A percentile compares a stretch with the other conserved stretches of the same genome.
Evolutionary conservation across 139 green algal genomes (phyloP).

Genomic region (Spirogloea muscicola): DNA sequence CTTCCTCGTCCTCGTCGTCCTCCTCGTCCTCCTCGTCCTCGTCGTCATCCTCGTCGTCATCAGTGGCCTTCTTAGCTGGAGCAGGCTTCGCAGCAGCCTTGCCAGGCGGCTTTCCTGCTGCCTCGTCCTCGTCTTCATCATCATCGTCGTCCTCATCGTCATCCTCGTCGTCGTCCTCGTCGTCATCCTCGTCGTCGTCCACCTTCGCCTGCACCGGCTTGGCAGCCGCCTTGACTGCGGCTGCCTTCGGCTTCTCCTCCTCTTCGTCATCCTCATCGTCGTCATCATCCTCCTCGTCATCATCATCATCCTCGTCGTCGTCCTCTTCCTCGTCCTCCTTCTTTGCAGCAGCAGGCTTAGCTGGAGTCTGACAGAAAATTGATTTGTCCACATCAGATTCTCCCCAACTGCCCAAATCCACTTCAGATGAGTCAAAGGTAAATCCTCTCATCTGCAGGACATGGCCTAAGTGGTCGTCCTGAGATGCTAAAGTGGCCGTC

Average conservation of each 20-base stretch:
- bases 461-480: neutral
- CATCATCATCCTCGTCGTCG: conserved; percentile 22
- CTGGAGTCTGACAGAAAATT: conserved; percentile 9
- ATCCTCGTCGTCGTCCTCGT: conserved; percentile 4
- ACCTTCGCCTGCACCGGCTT: neutral
- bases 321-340: no score
- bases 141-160: conserved; percentile 22
- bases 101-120: neutral
- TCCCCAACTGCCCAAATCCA: no score
- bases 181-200: neutral
- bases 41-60: conserved; percentile 10
- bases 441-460: neutral
- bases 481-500: neutral
- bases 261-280: conserved; percentile 1
- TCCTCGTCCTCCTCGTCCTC: conserved; percentile 26
- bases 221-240: neutral
- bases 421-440: neutral
- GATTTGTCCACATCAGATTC: neutral
- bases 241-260: neutral
- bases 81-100: neutral
- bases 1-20: conserved; percentile 27
- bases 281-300: neutral
- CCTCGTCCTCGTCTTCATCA: conserved; percentile 17
- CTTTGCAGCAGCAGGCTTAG: conserved; percentile 20
- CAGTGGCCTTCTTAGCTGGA: neutral